These are phyloP conservation scores for Colletotrichum agaves DNA, from an alignment of 2,329 filamentous ascomycete species.

Conservation along the genomic window DNA sequence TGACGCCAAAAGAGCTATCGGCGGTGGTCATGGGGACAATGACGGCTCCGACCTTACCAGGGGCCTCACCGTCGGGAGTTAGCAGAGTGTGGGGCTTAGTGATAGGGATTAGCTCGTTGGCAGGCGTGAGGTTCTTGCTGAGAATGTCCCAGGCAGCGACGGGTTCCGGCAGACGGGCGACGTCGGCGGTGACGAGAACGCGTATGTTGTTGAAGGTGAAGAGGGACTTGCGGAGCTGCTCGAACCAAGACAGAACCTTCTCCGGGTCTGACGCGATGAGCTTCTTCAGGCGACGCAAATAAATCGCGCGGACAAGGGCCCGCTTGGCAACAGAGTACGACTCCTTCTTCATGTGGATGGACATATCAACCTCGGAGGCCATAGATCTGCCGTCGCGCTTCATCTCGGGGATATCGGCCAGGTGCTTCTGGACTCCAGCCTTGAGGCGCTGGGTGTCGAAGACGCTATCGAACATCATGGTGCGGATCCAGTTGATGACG, in stretches of 20 bases:
- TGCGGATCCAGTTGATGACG: conserved; percentile 84
- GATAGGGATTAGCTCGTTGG: conserved; percentile 70
- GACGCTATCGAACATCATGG: conserved; percentile 87
- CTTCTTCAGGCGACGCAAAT: conserved; percentile 86
- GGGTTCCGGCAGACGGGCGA: conserved; percentile 78
- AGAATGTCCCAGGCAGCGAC: conserved; percentile 82
- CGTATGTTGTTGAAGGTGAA: conserved; percentile 89
- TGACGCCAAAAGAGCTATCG: conserved; percentile 89
- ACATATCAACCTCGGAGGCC: conserved; percentile 74
- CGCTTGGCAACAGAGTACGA: conserved; percentile 82
- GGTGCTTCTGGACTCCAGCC: conserved; percentile 78
- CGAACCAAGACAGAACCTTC: conserved; percentile 79
- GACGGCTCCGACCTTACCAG: conserved; percentile 78
- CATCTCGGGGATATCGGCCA: conserved; percentile 90
- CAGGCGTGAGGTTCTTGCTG: conserved; percentile 56
- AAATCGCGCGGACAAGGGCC: conserved; percentile 86
- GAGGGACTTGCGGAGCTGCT: conserved; percentile 78
- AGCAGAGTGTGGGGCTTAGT: conserved; percentile 77
- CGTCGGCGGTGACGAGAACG: conserved; percentile 83
- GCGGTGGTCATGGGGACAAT: conserved; percentile 92
- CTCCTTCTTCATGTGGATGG: conserved; percentile 82
- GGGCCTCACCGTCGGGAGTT: conserved; percentile 77
- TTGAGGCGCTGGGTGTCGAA: conserved; percentile 78
- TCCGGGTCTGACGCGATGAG: conserved; percentile 81
- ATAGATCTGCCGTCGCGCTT: conserved; percentile 86